Percentiles rank a stretch among this genome's conserved stretches.
Conservation (phyloP, 768 basidiomycete species). For the Aureoboletus auriporus region DNA sequence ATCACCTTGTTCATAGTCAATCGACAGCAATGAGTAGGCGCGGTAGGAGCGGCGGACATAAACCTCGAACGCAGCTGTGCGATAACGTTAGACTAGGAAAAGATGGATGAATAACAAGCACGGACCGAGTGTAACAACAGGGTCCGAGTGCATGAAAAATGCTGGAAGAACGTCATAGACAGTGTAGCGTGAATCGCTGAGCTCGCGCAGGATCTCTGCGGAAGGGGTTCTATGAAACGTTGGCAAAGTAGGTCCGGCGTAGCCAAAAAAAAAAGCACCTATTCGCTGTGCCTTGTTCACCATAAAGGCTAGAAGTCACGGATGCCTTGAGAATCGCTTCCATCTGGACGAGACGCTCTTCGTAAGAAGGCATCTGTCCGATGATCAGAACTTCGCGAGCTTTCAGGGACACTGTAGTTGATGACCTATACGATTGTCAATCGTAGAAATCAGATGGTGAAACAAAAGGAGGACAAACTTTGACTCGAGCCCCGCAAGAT, state of each 20-base stretch:
- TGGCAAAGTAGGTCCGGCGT: neutral
- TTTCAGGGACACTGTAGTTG: conserved; percentile 88
- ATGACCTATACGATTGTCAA: conserved; percentile 53
- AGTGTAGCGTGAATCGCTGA: conserved; percentile 94
- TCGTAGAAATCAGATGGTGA: neutral
- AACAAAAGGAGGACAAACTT: conserved; percentile 47
- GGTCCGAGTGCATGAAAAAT: conserved; percentile 88
- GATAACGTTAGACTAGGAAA: neutral
- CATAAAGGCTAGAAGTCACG: conserved; percentile 84
- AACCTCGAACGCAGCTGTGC: conserved; percentile 85
- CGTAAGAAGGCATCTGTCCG: conserved; percentile 95
- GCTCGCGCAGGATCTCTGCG: conserved; percentile 82
- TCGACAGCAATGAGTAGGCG: conserved; percentile 84
- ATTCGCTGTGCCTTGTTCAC: conserved; percentile 65
- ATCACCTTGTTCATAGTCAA: conserved; percentile 95
- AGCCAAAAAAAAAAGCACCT: conserved; percentile 40
- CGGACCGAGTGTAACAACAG: conserved; percentile 79
- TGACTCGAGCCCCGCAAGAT: conserved; percentile 83
- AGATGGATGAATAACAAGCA: conserved; percentile 2
- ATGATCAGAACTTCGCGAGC: conserved; percentile 96
- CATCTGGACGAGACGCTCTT: conserved; percentile 92
- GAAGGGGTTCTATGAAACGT: conserved; percentile 62
- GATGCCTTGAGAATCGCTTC: conserved; percentile 88
- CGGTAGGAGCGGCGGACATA: conserved; percentile 95
- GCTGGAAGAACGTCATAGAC: conserved; percentile 96